phyloP scores from a whole-genome alignment of 371 early-diverging fungal genomes.

The Actinomortierella ambigua region DNA sequence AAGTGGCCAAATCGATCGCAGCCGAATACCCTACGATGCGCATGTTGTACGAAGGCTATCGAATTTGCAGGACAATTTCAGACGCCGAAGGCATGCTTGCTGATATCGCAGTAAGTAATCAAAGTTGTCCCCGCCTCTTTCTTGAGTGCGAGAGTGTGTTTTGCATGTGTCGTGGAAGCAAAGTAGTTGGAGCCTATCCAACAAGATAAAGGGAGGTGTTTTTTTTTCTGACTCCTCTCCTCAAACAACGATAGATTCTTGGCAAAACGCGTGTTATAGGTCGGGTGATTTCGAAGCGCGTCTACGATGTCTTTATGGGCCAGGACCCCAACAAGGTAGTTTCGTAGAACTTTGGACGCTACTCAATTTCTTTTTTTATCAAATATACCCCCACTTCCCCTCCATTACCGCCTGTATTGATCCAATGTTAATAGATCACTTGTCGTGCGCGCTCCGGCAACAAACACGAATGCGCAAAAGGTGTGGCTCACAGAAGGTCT shows the following conservation, averaged over 20 bases:
- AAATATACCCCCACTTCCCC: too few species aligned
- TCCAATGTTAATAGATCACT: too few species aligned
- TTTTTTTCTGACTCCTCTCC: slow-evolving; percentile 9
- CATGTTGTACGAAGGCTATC: slow-evolving; percentile 60
- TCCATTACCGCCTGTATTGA: too few species aligned
- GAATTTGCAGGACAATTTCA: slow-evolving; percentile 13
- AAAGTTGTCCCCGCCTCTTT: neutral
- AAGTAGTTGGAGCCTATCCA: slow-evolving; percentile 2
- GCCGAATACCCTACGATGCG: slow-evolving; percentile 59
- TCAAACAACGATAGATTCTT: slow-evolving; percentile 6
- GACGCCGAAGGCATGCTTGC: slow-evolving; percentile 54
- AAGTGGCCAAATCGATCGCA: slow-evolving; percentile 61
- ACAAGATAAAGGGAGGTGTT: neutral
- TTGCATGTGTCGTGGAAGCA: slow-evolving; percentile 39
- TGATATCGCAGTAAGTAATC: slow-evolving; percentile 53
- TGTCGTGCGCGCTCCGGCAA: too few species aligned
- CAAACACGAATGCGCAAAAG: too few species aligned
- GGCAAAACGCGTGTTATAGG: slow-evolving; percentile 47
- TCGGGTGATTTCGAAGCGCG: slow-evolving; percentile 56
- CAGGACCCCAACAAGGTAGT: slow-evolving; percentile 52
- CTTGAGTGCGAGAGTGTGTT: neutral
- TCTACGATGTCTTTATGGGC: slow-evolving; percentile 60
- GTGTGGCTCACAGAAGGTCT: too few species aligned
- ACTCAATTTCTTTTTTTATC: too few species aligned
- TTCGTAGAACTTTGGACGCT: slow-evolving; percentile 8